Conservation (phyloP, 495 filamentous ascomycete genomes). For the Cercophora newfieldiana region DNA sequence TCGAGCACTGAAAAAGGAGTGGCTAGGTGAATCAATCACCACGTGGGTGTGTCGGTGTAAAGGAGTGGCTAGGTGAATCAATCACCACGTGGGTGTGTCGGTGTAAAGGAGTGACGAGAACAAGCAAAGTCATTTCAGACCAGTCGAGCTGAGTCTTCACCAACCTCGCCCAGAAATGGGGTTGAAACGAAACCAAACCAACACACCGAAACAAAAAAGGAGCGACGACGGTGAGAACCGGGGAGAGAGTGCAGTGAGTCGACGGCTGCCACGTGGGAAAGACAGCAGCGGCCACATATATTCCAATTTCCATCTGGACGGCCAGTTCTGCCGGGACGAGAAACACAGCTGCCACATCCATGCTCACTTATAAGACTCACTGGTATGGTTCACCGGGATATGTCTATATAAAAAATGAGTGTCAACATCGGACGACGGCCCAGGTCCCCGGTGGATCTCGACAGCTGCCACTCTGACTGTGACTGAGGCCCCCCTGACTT, state of each 20-base stretch:
- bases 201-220: background rate
- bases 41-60: background rate
- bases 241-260: background rate
- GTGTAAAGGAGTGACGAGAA: slow-evolving; percentile 10
- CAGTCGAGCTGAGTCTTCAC: background rate
- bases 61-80: slow-evolving; percentile 2
- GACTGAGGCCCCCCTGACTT: background rate
- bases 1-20: slow-evolving; percentile 9
- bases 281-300: background rate
- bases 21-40: slow-evolving; percentile 18
- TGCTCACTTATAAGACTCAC: background rate
- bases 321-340: background rate
- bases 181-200: background rate
- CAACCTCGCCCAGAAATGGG: background rate
- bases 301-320: background rate
- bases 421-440: background rate
- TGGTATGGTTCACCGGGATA: background rate
- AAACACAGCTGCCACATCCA: background rate
- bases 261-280: background rate
- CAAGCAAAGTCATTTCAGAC: background rate
- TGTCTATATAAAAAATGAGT: background rate
- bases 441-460: background rate
- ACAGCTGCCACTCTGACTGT: background rate
- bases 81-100: no score
- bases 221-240: background rate